Evolutionary conservation across 306 rosid genomes (phyloP), one percentile per base, ranked within the genome.

Genomic region (Pyrus betulifolia): DNA sequence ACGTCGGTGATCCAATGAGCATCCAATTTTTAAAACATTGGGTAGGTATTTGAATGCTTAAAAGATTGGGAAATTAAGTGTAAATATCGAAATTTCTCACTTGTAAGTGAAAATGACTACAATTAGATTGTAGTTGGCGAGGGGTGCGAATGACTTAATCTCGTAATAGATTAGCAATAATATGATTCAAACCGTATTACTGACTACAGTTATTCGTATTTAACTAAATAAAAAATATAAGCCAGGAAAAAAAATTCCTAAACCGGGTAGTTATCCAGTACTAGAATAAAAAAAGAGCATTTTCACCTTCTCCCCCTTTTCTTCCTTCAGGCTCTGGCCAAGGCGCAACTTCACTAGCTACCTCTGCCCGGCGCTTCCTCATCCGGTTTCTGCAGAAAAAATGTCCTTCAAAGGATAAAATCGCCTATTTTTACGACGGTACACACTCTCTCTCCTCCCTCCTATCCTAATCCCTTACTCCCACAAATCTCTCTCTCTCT

Each of bases 341-440:
- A 19, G 49, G 70, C 17, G 49, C 46, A 66, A 35, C 70, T 28
- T 35, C 46, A 35, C 4, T 66, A 66, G 70, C 70, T 14, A 33
- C 31, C 49, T 65, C 70, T 10, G 25, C 70, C 49, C 9, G 22
- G 70, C 17, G 12, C 70, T 33, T 65, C 44, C 65, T 67, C 23
- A 73, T 49, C 25, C 30, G 23, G 3, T 67, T 75, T 72, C 70
- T 73, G 59, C 69, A 1, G 19, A 73, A 25, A 70, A 74, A 4
- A 92, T 92, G 99, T n/a, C 96, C 88, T 72, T 88, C 97, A 86
- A 92, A 90, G 89, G 96, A 95, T 79, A 85, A 84, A 82, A 92
- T 95, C 81, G 61, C 99, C n/a, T 95, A 95, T 87, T 95, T 90
- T 70, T 95, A 95, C 76, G 97, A 95, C 54, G 99, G 99, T 95